Percentiles rank a stretch among this genome's conserved stretches.
Conservation (phyloP, 352 stramenopile species). For the Thalassiosira pacifica region DNA sequence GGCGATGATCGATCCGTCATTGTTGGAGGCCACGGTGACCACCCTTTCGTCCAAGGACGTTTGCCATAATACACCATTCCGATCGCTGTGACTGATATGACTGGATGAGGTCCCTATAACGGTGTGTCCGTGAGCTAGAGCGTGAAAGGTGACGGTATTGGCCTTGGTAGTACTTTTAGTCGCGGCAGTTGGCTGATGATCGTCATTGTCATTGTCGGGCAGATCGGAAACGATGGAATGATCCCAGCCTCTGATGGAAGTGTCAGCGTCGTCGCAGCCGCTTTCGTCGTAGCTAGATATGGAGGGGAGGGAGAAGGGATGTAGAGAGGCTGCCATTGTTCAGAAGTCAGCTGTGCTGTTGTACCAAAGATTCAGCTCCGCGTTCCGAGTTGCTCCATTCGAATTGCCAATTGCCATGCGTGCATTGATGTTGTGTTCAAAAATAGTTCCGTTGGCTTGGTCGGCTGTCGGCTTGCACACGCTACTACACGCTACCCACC, state of each 20-base stretch:
- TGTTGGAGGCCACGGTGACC: conserved; percentile 69
- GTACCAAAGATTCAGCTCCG: too few relatives aligned
- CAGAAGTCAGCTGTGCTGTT: too few relatives aligned
- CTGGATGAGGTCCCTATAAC: conserved; percentile 41
- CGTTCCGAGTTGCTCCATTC: too few relatives aligned
- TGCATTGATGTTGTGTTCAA: too few relatives aligned
- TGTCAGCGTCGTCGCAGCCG: neutral
- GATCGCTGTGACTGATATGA: neutral
- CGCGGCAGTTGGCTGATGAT: neutral
- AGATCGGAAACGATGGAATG: conserved; percentile 26
- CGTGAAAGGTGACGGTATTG: conserved; percentile 41
- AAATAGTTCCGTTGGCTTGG: too few relatives aligned
- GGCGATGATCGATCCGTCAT: conserved; percentile 68
- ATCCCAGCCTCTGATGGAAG: conserved; percentile 34
- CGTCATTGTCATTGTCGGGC: neutral
- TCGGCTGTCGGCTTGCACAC: too few relatives aligned
- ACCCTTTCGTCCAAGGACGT: conserved; percentile 59
- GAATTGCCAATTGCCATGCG: too few relatives aligned
- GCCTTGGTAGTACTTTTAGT: neutral
- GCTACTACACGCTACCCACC: too few relatives aligned
- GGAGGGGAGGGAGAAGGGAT: conserved; percentile 32
- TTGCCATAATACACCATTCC: conserved; percentile 60
- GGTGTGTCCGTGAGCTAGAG: conserved; percentile 34
- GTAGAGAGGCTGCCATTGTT: conserved; percentile 48
- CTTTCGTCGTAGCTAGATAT: conserved; percentile 7